Evolutionary conservation across 2,329 filamentous ascomycete genomes (phyloP), one percentile per base, ranked within the genome.

Genomic region (Neonectria ditissima): DNA sequence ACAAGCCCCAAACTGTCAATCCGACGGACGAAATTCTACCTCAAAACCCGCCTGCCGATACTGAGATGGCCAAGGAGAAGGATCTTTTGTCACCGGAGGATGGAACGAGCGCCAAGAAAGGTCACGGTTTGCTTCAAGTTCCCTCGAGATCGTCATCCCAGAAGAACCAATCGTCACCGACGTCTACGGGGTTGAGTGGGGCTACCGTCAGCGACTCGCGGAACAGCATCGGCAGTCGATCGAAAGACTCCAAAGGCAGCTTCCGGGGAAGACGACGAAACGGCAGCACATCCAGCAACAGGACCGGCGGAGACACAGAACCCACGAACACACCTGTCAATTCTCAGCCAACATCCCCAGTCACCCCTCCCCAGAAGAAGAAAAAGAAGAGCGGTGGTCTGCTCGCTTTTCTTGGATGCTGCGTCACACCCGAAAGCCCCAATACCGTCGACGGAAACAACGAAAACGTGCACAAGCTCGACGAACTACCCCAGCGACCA

Each of bases 251-350:
- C 65, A 89, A 85, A 79, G 81, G 84, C 69, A 92, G 89, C 79
- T 87, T 90, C 72, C 79, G 88, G 59, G 88, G 85, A 66, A 83
- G 86, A 69, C 85, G 86, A 73, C 84, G 88, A 73, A 91, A 91
- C 80, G 87, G 88, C 71, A 92, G 89, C 79, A 84, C 87, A 65
- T 88, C 87, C 70, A 92, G 89, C 80, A 89, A 88, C 79, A 83
- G 85, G 74, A 87, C 86, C 66, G 83, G 83, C 73, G 81, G 81
- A 71, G 84, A 82, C 74, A 86, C 83, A 69, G 84, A 84, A 67
- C 83, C 83, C 57, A 82, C 81, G 47, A 83, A 81, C 71, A 83
- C 83, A 5, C 77, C 82, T 34, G 81, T 78, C 65, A 81, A 82
- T 63, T 84, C 85, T 18, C 83, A 84, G 72, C 84, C 84, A 43